phyloP scores from a whole-genome alignment of 1,284 basidiomycete genomes.

The Pseudozyma sp. region DNA sequence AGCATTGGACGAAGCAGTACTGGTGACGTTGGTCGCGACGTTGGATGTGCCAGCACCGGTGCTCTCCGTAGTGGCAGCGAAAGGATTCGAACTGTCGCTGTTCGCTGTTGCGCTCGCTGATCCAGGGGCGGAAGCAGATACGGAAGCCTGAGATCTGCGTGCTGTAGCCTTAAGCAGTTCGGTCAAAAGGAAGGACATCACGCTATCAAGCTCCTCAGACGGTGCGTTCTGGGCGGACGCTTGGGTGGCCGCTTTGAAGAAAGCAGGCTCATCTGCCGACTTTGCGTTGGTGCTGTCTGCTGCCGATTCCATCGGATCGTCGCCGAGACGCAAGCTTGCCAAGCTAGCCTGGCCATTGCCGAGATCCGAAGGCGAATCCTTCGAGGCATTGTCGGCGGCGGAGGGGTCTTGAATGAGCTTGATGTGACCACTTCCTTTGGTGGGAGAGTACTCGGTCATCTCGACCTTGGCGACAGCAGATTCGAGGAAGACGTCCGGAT shows the following conservation, averaged over 20 bases:
- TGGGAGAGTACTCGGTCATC: conserved; percentile 56
- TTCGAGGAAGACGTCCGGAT: conserved; percentile 82
- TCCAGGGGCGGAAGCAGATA: neutral
- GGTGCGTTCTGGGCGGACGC: conserved; percentile 13
- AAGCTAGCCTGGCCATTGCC: conserved; percentile 46
- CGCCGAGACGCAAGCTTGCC: conserved; percentile 52
- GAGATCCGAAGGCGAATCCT: conserved; percentile 45
- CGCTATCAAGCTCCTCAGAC: conserved; percentile 71
- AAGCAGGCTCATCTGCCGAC: conserved; percentile 35
- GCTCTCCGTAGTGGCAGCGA: neutral
- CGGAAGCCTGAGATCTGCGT: conserved; percentile 12
- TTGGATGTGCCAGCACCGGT: neutral
- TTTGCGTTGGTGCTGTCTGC: conserved; percentile 50
- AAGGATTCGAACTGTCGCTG: neutral
- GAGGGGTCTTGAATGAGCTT: conserved; percentile 33
- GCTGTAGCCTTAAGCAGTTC: conserved; percentile 75
- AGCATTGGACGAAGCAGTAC: neutral
- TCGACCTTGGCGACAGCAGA: conserved; percentile 68
- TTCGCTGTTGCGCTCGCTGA: neutral
- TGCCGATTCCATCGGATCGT: conserved; percentile 79
- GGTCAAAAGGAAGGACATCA: conserved; percentile 79
- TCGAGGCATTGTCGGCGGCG: conserved; percentile 9
- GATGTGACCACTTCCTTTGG: conserved; percentile 48
- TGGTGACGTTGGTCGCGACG: neutral
- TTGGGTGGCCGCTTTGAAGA: conserved; percentile 24